Percentiles rank a stretch among this genome's conserved stretches.
These are phyloP conservation scores for Pyrenula aspistea DNA, from an alignment of 495 filamentous ascomycete genomes.

Conservation along the genomic window DNA sequence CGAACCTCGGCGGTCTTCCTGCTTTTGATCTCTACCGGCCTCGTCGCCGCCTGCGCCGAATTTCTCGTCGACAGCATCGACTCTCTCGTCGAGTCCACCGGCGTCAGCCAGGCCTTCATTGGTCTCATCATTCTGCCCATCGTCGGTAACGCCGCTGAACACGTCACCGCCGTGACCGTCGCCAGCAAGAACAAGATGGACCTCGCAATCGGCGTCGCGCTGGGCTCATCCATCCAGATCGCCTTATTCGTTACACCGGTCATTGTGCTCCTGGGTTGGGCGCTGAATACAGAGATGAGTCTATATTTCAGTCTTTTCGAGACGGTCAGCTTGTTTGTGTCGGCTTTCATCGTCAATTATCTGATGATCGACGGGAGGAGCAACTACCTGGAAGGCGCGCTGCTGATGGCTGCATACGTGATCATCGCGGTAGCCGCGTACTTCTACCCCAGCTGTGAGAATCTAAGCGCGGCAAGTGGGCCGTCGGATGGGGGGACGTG, in stretches of 20 bases:
- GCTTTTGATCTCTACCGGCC: conserved; percentile 60
- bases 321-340: conserved; percentile 75
- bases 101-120: conserved; percentile 68
- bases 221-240: conserved; percentile 76
- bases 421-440: conserved; percentile 60
- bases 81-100: conserved; percentile 50
- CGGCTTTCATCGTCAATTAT: conserved; percentile 81
- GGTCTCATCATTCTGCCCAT: conserved; percentile 83
- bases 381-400: conserved; percentile 79
- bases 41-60: conserved; percentile 80
- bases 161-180: conserved; percentile 80
- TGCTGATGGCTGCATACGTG: conserved; percentile 74
- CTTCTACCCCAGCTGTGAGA: conserved; percentile 43
- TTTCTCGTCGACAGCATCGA: conserved; percentile 77
- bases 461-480: conserved; percentile 29
- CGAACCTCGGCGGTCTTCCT: conserved; percentile 62
- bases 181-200: conserved; percentile 96
- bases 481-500: conserved; percentile 2
- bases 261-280: conserved; percentile 83
- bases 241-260: conserved; percentile 84
- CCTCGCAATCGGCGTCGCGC: conserved; percentile 78
- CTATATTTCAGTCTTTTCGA: conserved; percentile 90
- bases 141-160: conserved; percentile 86
- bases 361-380: conserved; percentile 75
- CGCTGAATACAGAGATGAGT: conserved; percentile 68